Conservation (phyloP, 2,329 filamentous ascomycete species). For the Colletotrichum phormii region DNA sequence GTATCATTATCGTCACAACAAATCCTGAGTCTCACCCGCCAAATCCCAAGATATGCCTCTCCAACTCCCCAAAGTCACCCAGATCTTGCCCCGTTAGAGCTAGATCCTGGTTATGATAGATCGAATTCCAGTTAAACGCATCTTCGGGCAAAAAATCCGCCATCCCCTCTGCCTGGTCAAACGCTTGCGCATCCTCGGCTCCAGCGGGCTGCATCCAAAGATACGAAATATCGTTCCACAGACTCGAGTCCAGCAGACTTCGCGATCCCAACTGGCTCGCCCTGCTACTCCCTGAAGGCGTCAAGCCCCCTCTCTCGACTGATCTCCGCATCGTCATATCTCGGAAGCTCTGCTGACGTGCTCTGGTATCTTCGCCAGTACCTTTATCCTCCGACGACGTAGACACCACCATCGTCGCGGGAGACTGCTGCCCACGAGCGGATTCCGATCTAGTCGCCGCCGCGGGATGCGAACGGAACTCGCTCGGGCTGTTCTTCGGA, state of each 20-base stretch:
- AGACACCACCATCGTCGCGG: not conserved
- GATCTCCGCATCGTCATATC: not conserved
- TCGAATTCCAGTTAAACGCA: slow-evolving; percentile 5
- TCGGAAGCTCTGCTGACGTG: not conserved
- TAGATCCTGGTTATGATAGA: slow-evolving; percentile 17
- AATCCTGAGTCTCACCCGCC: not conserved
- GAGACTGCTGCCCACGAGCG: not conserved
- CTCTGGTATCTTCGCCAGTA: not conserved
- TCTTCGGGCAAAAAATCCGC: slow-evolving; percentile 12
- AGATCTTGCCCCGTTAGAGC: slow-evolving; percentile 19
- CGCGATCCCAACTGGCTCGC: slow-evolving; percentile 18
- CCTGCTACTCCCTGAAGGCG: not conserved
- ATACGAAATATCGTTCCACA: slow-evolving; percentile 33
- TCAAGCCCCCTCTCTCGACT: not conserved
- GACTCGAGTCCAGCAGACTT: slow-evolving; percentile 29
- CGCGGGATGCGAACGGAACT: not conserved
- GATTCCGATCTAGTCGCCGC: not conserved
- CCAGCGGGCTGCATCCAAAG: slow-evolving; percentile 15
- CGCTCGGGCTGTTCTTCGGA: slow-evolving; percentile 26
- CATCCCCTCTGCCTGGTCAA: slow-evolving; percentile 1
- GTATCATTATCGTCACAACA: fast-evolving
- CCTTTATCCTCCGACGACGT: not conserved
- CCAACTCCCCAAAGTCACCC: slow-evolving; percentile 26
- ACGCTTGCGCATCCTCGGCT: not conserved
- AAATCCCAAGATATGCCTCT: slow-evolving; percentile 15